Conservation (phyloP, 75 land plant species). For the Sequoiadendron giganteum region DNA sequence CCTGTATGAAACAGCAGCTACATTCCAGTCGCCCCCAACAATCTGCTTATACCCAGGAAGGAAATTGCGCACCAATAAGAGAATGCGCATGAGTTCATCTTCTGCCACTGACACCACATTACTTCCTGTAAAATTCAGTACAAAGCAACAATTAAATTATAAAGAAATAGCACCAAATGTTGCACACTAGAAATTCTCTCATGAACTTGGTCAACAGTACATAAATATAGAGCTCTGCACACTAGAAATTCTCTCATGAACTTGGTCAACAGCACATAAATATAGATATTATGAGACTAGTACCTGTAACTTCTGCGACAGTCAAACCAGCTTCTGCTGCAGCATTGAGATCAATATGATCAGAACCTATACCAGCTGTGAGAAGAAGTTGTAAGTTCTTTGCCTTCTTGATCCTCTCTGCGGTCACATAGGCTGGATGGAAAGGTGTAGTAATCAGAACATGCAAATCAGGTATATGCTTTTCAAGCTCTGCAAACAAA, state of each 20-base stretch:
- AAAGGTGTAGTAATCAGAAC: slow-evolving; percentile 91
- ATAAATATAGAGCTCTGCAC: neutral
- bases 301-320: slow-evolving; percentile 89
- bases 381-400: slow-evolving; percentile 81
- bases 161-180: neutral
- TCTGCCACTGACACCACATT: slow-evolving; percentile 93
- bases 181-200: neutral
- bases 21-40: slow-evolving; percentile 85
- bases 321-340: slow-evolving; percentile 88
- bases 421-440: slow-evolving; percentile 94
- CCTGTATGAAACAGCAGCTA: slow-evolving; percentile 71
- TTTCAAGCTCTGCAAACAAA: slow-evolving; percentile 72
- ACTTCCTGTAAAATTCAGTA: slow-evolving; percentile 48
- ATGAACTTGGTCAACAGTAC: neutral
- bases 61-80: slow-evolving; percentile 84
- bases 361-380: slow-evolving; percentile 98
- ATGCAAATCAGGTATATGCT: slow-evolving; percentile 77
- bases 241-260: neutral
- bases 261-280: neutral
- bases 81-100: slow-evolving; percentile 94
- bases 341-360: slow-evolving; percentile 85
- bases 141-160: neutral
- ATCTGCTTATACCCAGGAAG: slow-evolving; percentile 79
- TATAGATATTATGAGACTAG: neutral
- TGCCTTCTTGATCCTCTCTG: slow-evolving; percentile 87